phyloP scores from a whole-genome alignment of 2,329 filamentous ascomycete genomes.

The Neopestalotiopsis sp. region DNA sequence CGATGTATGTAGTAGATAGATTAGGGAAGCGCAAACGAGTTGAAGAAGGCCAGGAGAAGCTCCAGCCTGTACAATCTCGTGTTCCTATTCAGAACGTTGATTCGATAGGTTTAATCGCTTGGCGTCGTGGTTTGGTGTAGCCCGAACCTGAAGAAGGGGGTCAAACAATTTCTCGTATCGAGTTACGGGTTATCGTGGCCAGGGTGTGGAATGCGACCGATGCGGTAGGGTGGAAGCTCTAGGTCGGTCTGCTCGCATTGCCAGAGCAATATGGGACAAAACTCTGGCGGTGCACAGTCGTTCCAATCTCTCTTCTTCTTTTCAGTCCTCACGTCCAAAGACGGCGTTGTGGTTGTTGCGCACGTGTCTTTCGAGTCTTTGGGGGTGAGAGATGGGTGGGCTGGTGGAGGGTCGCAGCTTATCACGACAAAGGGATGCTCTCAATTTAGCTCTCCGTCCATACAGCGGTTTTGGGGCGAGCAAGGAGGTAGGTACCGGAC shows the following conservation, averaged over 20 bases:
- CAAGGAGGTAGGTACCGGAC: neutral
- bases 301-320: neutral
- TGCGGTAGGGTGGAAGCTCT: neutral
- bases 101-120: neutral
- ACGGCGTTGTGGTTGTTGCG: neutral
- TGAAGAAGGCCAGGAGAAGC: neutral
- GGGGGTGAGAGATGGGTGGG: neutral
- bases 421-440: neutral
- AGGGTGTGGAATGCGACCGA: slow-evolving; percentile 5
- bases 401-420: neutral
- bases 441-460: neutral
- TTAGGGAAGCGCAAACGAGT: neutral
- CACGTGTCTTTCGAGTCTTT: neutral
- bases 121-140: neutral
- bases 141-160: neutral
- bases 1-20: neutral
- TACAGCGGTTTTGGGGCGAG: neutral
- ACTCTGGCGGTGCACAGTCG: neutral
- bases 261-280: neutral
- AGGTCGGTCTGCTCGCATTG: neutral
- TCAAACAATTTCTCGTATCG: slow-evolving; percentile 9
- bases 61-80: neutral
- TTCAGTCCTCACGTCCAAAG: neutral
- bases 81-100: neutral
- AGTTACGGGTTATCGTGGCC: neutral